Evolutionary conservation across 306 rosid species (phyloP).

Genomic region (Leucaena leucocephala): DNA sequence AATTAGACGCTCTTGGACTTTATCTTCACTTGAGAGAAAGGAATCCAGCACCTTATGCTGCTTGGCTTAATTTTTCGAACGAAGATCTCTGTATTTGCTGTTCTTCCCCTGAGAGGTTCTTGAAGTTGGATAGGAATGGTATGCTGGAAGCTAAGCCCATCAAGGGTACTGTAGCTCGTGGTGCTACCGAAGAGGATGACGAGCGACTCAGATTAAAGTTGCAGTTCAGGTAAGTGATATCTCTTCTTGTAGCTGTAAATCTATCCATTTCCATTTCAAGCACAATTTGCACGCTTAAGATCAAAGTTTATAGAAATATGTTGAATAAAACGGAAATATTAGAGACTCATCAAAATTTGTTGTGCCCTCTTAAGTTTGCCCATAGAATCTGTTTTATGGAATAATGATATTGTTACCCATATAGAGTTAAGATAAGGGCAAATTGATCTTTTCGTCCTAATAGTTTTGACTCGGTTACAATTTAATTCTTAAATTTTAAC

Average conservation of each 20-base stretch:
- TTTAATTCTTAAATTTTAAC: no score
- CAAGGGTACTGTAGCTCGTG: slow-evolving; percentile 93
- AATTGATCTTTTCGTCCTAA: no score
- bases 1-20: slow-evolving; percentile 64
- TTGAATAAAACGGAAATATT: slow-evolving; percentile 18
- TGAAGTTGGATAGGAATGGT: slow-evolving; percentile 71
- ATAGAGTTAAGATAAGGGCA: neutral
- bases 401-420: slow-evolving; percentile 7
- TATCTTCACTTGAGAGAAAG: slow-evolving; percentile 85
- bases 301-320: slow-evolving; percentile 17
- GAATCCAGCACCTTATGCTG: slow-evolving; percentile 98
- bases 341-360: slow-evolving; percentile 23
- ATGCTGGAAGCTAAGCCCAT: slow-evolving; percentile 95
- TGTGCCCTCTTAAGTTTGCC: slow-evolving; percentile 18
- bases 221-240: slow-evolving; percentile 69
- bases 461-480: no score
- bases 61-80: slow-evolving; percentile 89
- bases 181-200: slow-evolving; percentile 76
- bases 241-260: slow-evolving; percentile 25
- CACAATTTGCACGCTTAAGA: neutral
- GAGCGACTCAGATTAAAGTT: slow-evolving; percentile 66
- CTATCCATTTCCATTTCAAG: slow-evolving; percentile 17
- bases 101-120: slow-evolving; percentile 97
- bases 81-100: slow-evolving; percentile 78
- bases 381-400: neutral